Evolutionary conservation across 169 alveolate species (phyloP).

Genomic region (Eimeria necatrix): DNA sequence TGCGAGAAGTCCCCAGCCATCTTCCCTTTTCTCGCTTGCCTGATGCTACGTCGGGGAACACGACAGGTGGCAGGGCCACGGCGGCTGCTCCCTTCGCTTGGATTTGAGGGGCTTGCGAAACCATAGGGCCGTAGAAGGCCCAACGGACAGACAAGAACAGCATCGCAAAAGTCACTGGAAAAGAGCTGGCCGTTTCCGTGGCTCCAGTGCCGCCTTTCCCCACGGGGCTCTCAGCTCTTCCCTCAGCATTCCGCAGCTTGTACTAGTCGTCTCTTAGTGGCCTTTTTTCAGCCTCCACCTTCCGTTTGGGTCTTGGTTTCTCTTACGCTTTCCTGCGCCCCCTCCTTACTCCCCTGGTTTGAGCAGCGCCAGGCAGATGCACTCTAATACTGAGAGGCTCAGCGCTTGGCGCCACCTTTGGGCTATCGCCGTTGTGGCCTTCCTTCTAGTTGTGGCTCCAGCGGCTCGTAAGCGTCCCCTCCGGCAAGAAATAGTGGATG

Average conservation of each 20-base stretch:
- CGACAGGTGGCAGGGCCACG: conserved; percentile 48
- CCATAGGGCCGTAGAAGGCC: background rate
- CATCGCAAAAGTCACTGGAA: background rate
- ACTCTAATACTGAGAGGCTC: conserved; percentile 26
- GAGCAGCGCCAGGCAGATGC: conserved; percentile 53
- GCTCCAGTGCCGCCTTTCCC: conserved; percentile 41
- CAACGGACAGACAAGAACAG: background rate
- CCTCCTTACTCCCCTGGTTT: conserved; percentile 51
- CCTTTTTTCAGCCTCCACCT: conserved; percentile 11
- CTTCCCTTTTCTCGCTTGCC: background rate
- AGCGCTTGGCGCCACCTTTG: conserved; percentile 21
- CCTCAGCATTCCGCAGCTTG: background rate
- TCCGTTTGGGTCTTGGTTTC: background rate
- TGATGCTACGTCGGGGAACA: conserved; percentile 43
- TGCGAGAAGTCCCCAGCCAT: background rate
- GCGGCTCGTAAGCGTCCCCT: conserved; percentile 51
- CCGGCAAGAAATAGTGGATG: conserved; percentile 13
- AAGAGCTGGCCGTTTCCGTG: background rate
- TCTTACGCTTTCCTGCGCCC: background rate
- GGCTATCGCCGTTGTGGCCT: conserved; percentile 24
- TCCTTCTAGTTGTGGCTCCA: conserved; percentile 42
- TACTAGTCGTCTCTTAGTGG: background rate
- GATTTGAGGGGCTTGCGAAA: background rate
- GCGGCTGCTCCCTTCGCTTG: conserved; percentile 12
- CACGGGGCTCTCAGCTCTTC: conserved; percentile 25